Conservation (phyloP, 805 yeast genomes). For the Metschnikowia borealis region DNA sequence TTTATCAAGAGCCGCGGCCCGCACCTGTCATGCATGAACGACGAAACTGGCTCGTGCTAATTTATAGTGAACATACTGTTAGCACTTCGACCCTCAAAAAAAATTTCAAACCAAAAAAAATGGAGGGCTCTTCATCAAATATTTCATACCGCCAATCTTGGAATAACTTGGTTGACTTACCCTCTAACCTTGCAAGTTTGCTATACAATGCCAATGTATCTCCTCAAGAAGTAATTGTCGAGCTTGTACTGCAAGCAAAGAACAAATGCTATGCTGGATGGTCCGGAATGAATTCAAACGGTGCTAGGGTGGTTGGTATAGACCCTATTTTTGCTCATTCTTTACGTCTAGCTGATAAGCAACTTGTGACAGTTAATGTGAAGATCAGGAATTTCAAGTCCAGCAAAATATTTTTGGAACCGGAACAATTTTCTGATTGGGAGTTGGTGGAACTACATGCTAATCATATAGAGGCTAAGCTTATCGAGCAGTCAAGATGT, state of each 20-base stretch:
- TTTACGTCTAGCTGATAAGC: constrained; percentile 43
- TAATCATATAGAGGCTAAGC: constrained; percentile 63
- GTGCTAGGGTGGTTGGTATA: constrained; percentile 45
- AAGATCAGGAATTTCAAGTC: constrained; percentile 50
- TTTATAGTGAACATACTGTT: background rate
- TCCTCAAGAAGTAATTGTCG: constrained; percentile 56
- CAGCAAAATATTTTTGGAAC: constrained; percentile 69
- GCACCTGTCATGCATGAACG: constrained; percentile 6
- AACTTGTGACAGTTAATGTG: constrained; percentile 38
- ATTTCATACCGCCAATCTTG: constrained; percentile 31
- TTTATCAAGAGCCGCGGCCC: constrained; percentile 2
- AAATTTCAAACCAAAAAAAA: constrained; percentile 7
- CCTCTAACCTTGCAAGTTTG: constrained; percentile 42
- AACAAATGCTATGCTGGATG: constrained; percentile 52
- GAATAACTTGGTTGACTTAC: constrained; percentile 54
- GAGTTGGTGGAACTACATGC: constrained; percentile 85
- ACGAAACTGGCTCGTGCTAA: background rate
- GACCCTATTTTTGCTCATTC: constrained; percentile 64
- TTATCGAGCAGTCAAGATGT: constrained; percentile 78
- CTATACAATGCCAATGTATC: constrained; percentile 50
- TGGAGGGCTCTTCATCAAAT: constrained; percentile 36
- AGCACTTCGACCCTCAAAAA: background rate
- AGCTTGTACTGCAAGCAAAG: constrained; percentile 29
- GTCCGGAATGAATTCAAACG: constrained; percentile 52
- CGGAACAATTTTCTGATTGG: constrained; percentile 79